Conservation (phyloP, 768 basidiomycete species). For the Collybia nuda region DNA sequence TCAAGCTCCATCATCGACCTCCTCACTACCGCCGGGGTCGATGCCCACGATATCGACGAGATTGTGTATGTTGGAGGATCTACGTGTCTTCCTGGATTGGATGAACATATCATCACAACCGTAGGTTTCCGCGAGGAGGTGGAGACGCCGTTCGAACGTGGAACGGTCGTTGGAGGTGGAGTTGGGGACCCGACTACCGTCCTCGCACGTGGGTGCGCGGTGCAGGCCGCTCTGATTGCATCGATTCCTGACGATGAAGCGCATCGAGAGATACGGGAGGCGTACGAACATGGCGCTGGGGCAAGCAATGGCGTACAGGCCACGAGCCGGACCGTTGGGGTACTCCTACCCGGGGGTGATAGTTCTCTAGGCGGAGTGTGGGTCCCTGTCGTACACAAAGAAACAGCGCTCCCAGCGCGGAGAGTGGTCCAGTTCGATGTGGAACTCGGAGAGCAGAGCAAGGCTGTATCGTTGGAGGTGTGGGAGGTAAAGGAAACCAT, state of each 20-base stretch:
- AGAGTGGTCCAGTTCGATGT: constrained; percentile 60
- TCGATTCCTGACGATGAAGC: constrained; percentile 44
- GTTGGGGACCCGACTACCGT: constrained; percentile 78
- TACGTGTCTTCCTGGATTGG: constrained; percentile 71
- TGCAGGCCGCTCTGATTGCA: constrained; percentile 67
- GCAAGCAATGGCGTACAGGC: constrained; percentile 46
- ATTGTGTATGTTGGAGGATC: constrained; percentile 81
- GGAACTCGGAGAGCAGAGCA: constrained; percentile 38
- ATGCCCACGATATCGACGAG: constrained; percentile 72
- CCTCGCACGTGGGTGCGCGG: constrained; percentile 72
- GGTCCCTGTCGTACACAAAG: constrained; percentile 65
- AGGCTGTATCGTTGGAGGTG: constrained; percentile 64
- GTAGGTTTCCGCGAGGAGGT: constrained; percentile 62
- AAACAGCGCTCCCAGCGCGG: constrained; percentile 71
- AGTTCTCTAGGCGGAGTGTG: constrained; percentile 59
- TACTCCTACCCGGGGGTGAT: constrained; percentile 58
- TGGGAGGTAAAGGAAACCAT: constrained; percentile 78
- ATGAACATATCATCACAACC: constrained; percentile 47
- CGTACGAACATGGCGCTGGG: constrained; percentile 37
- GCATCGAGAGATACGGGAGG: constrained; percentile 48
- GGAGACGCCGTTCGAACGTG: constrained; percentile 63
- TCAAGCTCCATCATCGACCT: constrained; percentile 50
- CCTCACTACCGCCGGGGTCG: constrained; percentile 49
- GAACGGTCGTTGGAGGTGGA: constrained; percentile 71
- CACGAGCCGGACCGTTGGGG: constrained; percentile 62